Evolutionary conservation across 2,329 filamentous ascomycete genomes (phyloP).

Genomic region (Paecilomyces variotii): DNA sequence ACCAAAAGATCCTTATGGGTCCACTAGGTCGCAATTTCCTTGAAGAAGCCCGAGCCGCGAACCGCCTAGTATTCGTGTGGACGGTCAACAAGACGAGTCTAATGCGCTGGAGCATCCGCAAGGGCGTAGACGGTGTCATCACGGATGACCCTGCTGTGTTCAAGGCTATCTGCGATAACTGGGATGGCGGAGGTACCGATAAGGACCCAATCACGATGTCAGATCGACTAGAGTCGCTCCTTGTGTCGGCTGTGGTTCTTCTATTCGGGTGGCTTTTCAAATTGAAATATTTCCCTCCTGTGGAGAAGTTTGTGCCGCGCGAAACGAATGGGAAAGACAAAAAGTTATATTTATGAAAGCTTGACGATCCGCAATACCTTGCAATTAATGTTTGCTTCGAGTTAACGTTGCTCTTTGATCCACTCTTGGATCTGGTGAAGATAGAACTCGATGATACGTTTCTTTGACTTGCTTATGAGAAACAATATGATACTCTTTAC

Average conservation of each 20-base stretch:
- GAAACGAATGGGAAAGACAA: neutral
- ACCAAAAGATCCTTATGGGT: slow-evolving; percentile 60
- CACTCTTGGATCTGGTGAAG: neutral
- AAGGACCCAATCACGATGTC: neutral
- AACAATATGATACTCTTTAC: neutral
- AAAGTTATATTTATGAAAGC: neutral
- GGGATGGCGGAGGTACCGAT: neutral
- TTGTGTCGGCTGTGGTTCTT: neutral
- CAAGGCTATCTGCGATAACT: slow-evolving; percentile 3
- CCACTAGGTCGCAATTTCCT: slow-evolving; percentile 61
- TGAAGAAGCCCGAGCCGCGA: slow-evolving; percentile 46
- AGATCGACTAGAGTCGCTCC: neutral
- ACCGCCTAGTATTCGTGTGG: slow-evolving; percentile 66
- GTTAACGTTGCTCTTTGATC: too few relatives aligned
- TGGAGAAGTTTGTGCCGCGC: neutral
- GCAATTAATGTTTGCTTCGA: neutral
- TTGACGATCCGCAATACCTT: neutral
- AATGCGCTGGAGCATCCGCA: slow-evolving; percentile 73
- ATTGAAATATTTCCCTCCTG: neutral
- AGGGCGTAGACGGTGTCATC: slow-evolving; percentile 67
- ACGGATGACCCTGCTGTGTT: slow-evolving; percentile 65
- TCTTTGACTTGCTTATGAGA: neutral
- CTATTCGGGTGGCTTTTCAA: neutral
- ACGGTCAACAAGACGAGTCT: slow-evolving; percentile 71
- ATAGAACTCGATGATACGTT: neutral